Evolutionary conservation across 805 yeast genomes (phyloP), one percentile per base, ranked within the genome.

Genomic region (Helenozyma rhizophorensis): DNA sequence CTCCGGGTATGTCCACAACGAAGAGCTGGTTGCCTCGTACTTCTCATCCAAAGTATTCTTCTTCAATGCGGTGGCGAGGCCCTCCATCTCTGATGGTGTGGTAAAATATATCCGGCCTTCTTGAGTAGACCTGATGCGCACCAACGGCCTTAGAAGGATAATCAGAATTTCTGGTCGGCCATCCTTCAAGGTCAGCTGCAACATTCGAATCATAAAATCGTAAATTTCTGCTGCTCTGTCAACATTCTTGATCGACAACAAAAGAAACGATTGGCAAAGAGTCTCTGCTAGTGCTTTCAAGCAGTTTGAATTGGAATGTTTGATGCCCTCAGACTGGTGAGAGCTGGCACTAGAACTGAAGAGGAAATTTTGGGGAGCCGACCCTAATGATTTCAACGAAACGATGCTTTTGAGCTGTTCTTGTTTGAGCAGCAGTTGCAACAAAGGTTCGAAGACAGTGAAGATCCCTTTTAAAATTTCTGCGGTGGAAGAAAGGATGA

Each of bases 1-100:
- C 41, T 82, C 89, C 0, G 89, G 90, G 45, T 67, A 80, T 4
- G 56, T 53, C 90, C 89, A 82, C 36, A 59, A 44, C 9, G 42
- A 41, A 1, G 32, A 18, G 3, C 42, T 43, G 3, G 39, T 51
- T n/a, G 24, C 29, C 8, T 26, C 27, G 22, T 23, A 33, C 2
- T 27, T 11, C 1, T 31, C 41, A 4, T 33, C 50, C 43, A 53
- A 54, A 17, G 54, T 47, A 37, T 75, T 74, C 48, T 86, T 63
- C 4, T 72, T 68, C 33, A 82, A 65, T 0, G 77, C 70, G 2
- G 78, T 72, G 8, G 86, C 74, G 12, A 83, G 54, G 0, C 85
- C 87, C 25, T 75, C 81, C 64, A 80, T 74, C 49, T 83, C 85
- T 1, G 56, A 51, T 4, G 83, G 81, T 6, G 65, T 58, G 2